Evolutionary conservation across 441 rosid genomes (phyloP), one percentile per base, ranked within the genome.

Genomic region (Syzygium syzygioides): DNA sequence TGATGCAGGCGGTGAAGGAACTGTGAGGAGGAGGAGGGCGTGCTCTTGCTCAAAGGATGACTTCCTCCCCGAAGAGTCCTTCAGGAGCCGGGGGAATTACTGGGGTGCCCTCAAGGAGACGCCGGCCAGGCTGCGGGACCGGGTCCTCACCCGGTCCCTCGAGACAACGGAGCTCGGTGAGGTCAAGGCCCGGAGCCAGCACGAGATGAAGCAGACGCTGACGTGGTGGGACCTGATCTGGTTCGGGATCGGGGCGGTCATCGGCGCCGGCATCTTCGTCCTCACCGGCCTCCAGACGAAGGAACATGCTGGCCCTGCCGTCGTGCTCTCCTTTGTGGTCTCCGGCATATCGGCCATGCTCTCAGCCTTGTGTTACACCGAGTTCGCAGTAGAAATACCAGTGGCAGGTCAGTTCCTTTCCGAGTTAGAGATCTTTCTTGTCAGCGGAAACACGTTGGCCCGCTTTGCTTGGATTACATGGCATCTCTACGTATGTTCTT

Each of bases 331-430:
- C 15, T 98, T 92, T 10, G 95, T 94, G 5, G 93, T 95, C 76
- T 96, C 99, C 4, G 98, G 99, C 23, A 20, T 95, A 53, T 98
- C 98, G 6, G 98, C 99, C 14, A 93, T 98, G 99, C 99, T 98
- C 60, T 96, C 99, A 10, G 99, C 96, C 8, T 97, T 97, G 88
- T 96, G 99, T 87, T 97, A 97, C 92, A 96, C 99, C 5, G 98
- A 98, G 92, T 98, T 98, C 66, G 99, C 99, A 26, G 99, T 96
- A 9, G 99, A 98, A 91, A 96, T 98, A 54, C 99, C 99, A 1
- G 99, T 98, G 34, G 98, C 98, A 15, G 98, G 96, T 95, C 12
- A 91, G 4, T 45, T 23, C 37, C 7, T 14, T 10, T 25, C 25
- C 59, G 9, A 10, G 28, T 10, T 25, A 2, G 14, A 25, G 54